phyloP scores from a whole-genome alignment of 169 alveolate genomes.

The Cryptosporidium tyzzeri region DNA sequence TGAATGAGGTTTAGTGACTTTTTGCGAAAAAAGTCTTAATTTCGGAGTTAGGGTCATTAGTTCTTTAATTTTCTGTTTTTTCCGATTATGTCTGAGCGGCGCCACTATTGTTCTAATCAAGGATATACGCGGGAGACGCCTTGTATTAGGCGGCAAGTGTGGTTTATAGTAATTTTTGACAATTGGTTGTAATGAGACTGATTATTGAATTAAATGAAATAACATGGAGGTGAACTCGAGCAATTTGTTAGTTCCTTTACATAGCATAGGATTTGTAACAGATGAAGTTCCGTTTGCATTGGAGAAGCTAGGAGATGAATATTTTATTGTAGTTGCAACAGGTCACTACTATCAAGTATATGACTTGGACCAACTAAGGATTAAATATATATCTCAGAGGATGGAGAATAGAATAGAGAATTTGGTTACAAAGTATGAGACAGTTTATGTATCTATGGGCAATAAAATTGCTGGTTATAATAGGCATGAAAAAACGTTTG shows the following conservation, averaged over 20 bases:
- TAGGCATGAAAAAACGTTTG: slow-evolving; percentile 56
- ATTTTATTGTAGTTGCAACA: slow-evolving; percentile 45
- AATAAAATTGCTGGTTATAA: slow-evolving; percentile 34
- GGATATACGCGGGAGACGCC: not conserved
- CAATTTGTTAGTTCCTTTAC: slow-evolving; percentile 63
- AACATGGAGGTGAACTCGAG: slow-evolving; percentile 38
- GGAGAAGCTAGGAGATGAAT: slow-evolving; percentile 70
- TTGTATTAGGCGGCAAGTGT: slow-evolving; percentile 7
- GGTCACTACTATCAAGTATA: slow-evolving; percentile 65
- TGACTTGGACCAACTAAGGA: slow-evolving; percentile 65
- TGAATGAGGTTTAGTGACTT: no score
- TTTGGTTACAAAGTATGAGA: slow-evolving; percentile 36
- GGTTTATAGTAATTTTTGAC: slow-evolving; percentile 33
- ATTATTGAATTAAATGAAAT: not conserved
- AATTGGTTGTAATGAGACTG: not conserved
- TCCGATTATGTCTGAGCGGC: not conserved
- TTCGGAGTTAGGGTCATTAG: no score
- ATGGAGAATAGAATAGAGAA: not conserved
- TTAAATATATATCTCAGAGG: slow-evolving; percentile 58
- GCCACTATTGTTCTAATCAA: not conserved
- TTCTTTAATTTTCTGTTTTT: slow-evolving; percentile 3
- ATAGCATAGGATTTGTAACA: slow-evolving; percentile 55
- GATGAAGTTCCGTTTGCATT: slow-evolving; percentile 51
- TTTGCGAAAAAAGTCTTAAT: no score
- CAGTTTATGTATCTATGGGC: slow-evolving; percentile 64